Evolutionary conservation across 2,329 filamentous ascomycete species (phyloP), one percentile per base, ranked within the genome.

Genomic region (Botryosphaeria dothidea): DNA sequence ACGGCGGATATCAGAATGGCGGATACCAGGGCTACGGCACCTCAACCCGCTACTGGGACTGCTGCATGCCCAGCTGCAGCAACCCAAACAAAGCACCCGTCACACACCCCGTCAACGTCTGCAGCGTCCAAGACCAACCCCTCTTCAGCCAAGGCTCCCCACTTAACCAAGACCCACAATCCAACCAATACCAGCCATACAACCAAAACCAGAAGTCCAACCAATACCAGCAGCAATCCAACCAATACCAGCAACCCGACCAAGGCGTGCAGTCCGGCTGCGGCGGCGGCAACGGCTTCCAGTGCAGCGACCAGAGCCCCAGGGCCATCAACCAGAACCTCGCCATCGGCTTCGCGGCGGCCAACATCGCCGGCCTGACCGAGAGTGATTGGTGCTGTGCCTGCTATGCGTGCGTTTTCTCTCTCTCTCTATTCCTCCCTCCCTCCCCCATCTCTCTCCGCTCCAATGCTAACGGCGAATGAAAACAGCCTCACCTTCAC

Each of bases 41-140:
- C 9, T 88, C 11, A 15, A 36, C 41, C 3, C 38, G 74, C 13
- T 77, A 72, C 67, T 78, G 75, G 75, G 88, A 91, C 74, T 91
- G 88, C 80, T 91, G 88, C 80, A 91, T 91, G 80, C 84, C 88
- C 21, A 88, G 86, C 23, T 90, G 88, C 74, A 81, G 81, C 3
- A 83, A 87, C 88, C 73, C 80, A 11, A 81, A 76, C 63, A 90
- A 90, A 74, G 85, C 84, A 15, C 67, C 79, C 48, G 81, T 86
- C 74, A 78, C 76, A 65, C 71, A 73, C 56, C 83, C 86, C 13
- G 83, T 87, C 38, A 76, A 77, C n/a, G 84, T 84, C 38, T 89
- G 87, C 75, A 78, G 84, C 11, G 23, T 9, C 71, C 80, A 78
- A 67, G 77, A 82, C 68, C 84, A 88, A 78, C 80, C 82, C 65